Conservation (phyloP, 352 stramenopile genomes). For the Phytopythium ostracodes region DNA sequence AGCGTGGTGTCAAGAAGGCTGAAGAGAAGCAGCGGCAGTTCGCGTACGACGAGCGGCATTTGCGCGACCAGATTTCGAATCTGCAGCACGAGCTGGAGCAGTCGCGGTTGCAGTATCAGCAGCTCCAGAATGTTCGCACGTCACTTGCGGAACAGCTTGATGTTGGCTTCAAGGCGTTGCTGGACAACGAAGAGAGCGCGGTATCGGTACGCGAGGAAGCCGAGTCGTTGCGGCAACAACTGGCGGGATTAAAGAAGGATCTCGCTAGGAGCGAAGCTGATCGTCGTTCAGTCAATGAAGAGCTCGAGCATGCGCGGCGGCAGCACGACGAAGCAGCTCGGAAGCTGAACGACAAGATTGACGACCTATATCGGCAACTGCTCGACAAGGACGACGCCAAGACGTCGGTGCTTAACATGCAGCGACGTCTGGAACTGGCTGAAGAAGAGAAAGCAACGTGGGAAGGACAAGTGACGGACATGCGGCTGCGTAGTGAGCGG, state of each 20-base stretch:
- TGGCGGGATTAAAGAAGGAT: slow-evolving; percentile 34
- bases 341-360: slow-evolving; percentile 41
- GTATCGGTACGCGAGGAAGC: slow-evolving; percentile 35
- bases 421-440: slow-evolving; percentile 30
- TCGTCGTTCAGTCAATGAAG: slow-evolving; percentile 19
- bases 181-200: slow-evolving; percentile 60
- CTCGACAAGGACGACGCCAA: slow-evolving; percentile 43
- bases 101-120: slow-evolving; percentile 42
- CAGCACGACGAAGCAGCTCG: slow-evolving; percentile 21
- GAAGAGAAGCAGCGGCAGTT: slow-evolving; percentile 39
- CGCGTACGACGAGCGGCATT: slow-evolving; percentile 34
- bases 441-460: slow-evolving; percentile 40
- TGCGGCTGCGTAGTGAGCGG: slow-evolving; percentile 30
- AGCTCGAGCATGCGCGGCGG: slow-evolving; percentile 28
- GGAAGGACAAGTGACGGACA: slow-evolving; percentile 33
- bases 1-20: slow-evolving; percentile 35
- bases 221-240: slow-evolving; percentile 39
- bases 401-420: slow-evolving; percentile 26
- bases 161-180: slow-evolving; percentile 60
- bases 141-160: slow-evolving; percentile 59
- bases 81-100: slow-evolving; percentile 38
- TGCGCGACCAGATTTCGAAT: slow-evolving; percentile 30
- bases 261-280: slow-evolving; percentile 26
- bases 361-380: slow-evolving; percentile 53
- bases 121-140: slow-evolving; percentile 45